Conservation (phyloP, 75 land plant species). For the Pinus albicaulis region DNA sequence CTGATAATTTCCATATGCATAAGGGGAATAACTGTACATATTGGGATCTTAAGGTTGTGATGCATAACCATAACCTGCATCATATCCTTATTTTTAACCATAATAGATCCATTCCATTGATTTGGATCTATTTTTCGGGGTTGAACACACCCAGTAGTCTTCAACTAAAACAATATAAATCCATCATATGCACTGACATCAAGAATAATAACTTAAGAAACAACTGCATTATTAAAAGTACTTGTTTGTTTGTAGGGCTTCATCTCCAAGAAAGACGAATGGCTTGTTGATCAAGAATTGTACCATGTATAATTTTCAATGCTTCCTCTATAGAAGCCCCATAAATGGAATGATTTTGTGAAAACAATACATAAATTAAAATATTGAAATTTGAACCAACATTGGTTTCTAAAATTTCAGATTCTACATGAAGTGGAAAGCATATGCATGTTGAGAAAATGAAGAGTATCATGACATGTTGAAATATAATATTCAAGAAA, state of each 20-base stretch:
- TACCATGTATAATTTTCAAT: slow-evolving; percentile 60
- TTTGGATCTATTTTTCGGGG: slow-evolving; percentile 50
- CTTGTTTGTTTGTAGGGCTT: slow-evolving; percentile 87
- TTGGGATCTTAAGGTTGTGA: slow-evolving; percentile 68
- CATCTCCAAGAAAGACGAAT: slow-evolving; percentile 93
- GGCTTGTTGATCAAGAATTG: slow-evolving; percentile 67
- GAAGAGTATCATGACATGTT: too few relatives aligned
- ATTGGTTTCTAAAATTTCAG: too few relatives aligned
- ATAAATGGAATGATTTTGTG: not conserved
- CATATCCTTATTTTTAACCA: slow-evolving; percentile 65
- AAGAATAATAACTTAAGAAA: not conserved
- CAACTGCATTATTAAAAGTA: not conserved
- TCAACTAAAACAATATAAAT: not conserved
- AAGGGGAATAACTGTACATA: slow-evolving; percentile 52
- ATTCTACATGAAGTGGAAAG: too few relatives aligned
- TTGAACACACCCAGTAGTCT: slow-evolving; percentile 17
- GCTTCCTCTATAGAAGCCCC: slow-evolving; percentile 87
- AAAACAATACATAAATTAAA: too few relatives aligned
- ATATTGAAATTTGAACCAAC: too few relatives aligned
- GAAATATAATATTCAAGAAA: too few relatives aligned
- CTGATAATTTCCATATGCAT: slow-evolving; percentile 59
- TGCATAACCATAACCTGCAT: slow-evolving; percentile 72
- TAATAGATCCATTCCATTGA: slow-evolving; percentile 59
- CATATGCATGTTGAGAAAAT: too few relatives aligned
- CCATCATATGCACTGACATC: not conserved